Conservation (phyloP, 75 land plant genomes). For the Azolla pinnata region DNA sequence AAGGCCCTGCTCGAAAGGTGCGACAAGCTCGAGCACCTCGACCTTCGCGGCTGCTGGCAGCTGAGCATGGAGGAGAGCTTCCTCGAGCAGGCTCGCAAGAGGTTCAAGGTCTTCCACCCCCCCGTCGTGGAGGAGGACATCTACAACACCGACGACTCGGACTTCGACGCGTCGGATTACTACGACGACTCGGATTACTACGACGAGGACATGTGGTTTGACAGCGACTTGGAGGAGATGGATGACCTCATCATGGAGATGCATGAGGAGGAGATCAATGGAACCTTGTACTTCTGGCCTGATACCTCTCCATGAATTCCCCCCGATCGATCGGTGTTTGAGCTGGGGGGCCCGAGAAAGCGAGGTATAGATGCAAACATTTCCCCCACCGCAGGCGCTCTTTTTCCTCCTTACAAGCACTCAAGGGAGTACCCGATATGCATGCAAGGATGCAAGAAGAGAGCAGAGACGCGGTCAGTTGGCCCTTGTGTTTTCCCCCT, state of each 20-base stretch:
- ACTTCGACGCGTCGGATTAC: not conserved
- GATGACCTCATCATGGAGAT: not conserved
- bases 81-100: slow-evolving; percentile 21
- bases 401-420: too few species aligned
- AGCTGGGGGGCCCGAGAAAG: too few species aligned
- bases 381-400: too few species aligned
- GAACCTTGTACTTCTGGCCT: slow-evolving; percentile 1
- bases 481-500: too few species aligned
- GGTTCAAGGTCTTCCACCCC: slow-evolving; percentile 43
- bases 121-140: slow-evolving; percentile 22
- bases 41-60: slow-evolving; percentile 71
- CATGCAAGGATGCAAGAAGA: too few species aligned
- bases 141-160: not conserved
- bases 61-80: slow-evolving; percentile 45
- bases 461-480: too few species aligned
- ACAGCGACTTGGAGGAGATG: not conserved
- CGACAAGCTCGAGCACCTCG: slow-evolving; percentile 49
- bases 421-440: too few species aligned
- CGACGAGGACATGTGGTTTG: slow-evolving; percentile 5
- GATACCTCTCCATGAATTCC: slow-evolving; percentile 2
- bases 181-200: slow-evolving; percentile 3
- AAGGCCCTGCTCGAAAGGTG: slow-evolving; percentile 41
- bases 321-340: too few species aligned
- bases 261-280: slow-evolving; percentile 7
- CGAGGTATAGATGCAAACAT: too few species aligned